These are phyloP conservation scores for Tetrahymena thermophila DNA, from an alignment of 73 alveolate species.

Conservation along the genomic window DNA sequence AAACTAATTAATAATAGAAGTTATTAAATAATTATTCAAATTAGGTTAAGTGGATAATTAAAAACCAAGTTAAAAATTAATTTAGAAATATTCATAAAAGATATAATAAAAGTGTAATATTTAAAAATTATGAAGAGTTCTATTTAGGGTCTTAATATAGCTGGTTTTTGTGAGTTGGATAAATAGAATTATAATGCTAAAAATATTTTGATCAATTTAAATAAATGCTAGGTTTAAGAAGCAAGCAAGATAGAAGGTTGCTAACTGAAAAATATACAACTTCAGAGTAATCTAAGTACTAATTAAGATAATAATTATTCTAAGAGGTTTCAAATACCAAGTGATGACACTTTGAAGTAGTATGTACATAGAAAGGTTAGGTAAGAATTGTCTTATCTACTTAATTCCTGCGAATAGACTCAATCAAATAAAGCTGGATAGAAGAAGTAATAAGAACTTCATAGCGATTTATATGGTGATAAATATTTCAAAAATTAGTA, in stretches of 20 bases:
- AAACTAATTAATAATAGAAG: no score
- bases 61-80: no score
- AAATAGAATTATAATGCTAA: no score
- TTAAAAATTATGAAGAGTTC: neutral
- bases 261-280: neutral
- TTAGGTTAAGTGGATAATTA: neutral
- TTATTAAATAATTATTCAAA: no score
- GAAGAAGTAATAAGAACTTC: neutral
- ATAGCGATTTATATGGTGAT: neutral
- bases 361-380: neutral
- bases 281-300: neutral
- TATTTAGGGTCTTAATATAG: neutral
- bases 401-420: neutral
- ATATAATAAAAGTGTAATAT: neutral
- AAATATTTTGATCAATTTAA: no score
- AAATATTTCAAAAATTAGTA: no score
- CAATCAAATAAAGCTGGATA: neutral
- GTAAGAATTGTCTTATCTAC: neutral
- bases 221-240: neutral
- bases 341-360: neutral
- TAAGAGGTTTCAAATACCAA: neutral
- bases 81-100: neutral
- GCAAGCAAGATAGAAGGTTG: neutral
- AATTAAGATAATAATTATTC: neutral
- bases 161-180: neutral